A percentile compares a stretch with the other conserved stretches of the same genome.
Conservation (phyloP, 108 stramenopile genomes). For the Nitzschia palea region DNA sequence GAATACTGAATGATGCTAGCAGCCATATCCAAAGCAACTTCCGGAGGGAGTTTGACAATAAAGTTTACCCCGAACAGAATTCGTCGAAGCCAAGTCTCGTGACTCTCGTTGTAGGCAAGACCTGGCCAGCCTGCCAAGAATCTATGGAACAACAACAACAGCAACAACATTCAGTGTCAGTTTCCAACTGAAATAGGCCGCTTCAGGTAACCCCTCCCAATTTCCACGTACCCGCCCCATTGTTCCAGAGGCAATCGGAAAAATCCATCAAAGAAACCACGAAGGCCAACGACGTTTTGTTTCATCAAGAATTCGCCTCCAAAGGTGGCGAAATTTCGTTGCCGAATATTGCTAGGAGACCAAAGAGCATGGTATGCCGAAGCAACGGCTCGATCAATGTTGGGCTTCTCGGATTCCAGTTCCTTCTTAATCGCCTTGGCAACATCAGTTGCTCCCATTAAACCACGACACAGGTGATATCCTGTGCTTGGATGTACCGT, state of each 20-base stretch:
- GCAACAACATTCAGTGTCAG: no score
- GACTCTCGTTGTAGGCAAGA: constrained; percentile 88
- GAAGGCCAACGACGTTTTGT: constrained; percentile 84
- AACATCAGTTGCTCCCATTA: constrained; percentile 75
- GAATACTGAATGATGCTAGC: constrained; percentile 58
- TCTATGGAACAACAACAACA: background rate
- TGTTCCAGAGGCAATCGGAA: constrained; percentile 81
- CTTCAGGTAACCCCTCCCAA: no score
- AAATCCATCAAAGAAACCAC: constrained; percentile 97
- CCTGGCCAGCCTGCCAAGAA: constrained; percentile 96
- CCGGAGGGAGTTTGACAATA: constrained; percentile 67
- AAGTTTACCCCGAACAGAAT: constrained; percentile 88
- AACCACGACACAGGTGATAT: constrained; percentile 77
- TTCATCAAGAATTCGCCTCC: constrained; percentile 97
- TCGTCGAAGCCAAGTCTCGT: constrained; percentile 85
- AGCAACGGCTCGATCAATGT: constrained; percentile 80
- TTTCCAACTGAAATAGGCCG: no score
- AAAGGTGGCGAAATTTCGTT: constrained; percentile 94
- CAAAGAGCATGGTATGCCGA: constrained; percentile 89
- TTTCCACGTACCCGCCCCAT: constrained; percentile 83
- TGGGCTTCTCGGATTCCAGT: constrained; percentile 41
- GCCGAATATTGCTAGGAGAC: constrained; percentile 79
- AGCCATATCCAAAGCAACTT: constrained; percentile 73
- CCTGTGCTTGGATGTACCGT: constrained; percentile 96
- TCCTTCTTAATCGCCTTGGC: constrained; percentile 68